Base-by-base conservation (phyloP, 306 rosid genomes). In the Corylus americana region DNA sequence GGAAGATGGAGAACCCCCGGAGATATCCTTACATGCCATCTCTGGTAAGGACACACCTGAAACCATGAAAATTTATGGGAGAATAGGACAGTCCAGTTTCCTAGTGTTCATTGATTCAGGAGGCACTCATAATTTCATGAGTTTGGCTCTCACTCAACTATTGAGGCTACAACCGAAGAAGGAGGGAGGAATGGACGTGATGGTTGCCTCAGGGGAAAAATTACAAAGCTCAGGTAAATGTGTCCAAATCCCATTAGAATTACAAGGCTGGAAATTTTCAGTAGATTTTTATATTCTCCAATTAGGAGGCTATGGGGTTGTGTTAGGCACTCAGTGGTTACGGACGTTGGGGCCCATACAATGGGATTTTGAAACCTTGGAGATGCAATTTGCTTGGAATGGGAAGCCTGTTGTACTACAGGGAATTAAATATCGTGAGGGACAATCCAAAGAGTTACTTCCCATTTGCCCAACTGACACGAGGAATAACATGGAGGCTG, bases 221-320 rank as follows among this genome's bases (percentile, higher is more conserved):
- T 1, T 59, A 2, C 0, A 0, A 7, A 59, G 37, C 12, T 4
- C 2, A 2, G 37, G 37, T 4, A 50, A 14, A 3, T 50, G 55
- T 12, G 17, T 2, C 0, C 1, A 4, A 11, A 1, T 50, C 5
- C 4, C 17, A 0, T 0, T 50, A 12, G 2, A 50, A 2, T 0
- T 12, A 7, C 55, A 50, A 2, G 17, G 18, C 1, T 11, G 16
- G 16, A 50, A 2, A 1, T 50, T 50, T 1, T 12, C 3, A 12
- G 0, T 4, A 2, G 17, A 12, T 3, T 2, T 50, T 3, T 14
- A 11, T 1, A 50, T 14, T 14, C 16, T 50, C 5, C 27, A 8
- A 4, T 9, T 22, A 4, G 66, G 3, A 6, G 37, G 16, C 0
- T 59, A 8, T 59, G 66, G 7, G 1, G 37, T 27, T 1, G 37